Percentiles rank a stretch among this genome's conserved stretches.
Conservation (phyloP, 768 basidiomycete species). For the Candolleomyces eurysporus region DNA sequence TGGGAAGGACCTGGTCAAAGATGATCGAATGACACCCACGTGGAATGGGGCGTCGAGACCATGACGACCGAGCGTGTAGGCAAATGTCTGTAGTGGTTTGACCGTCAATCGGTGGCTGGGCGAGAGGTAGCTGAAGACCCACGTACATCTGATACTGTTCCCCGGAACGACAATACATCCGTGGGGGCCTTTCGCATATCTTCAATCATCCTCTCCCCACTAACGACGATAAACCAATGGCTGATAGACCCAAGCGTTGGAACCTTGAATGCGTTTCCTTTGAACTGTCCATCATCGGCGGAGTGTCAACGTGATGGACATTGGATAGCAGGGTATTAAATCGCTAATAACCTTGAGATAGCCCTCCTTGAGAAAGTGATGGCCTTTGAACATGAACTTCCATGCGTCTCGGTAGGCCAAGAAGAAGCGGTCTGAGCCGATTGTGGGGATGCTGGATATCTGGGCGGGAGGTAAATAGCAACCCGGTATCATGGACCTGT, state of each 20-base stretch:
- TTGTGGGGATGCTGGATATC: conserved; percentile 18
- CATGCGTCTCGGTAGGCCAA: conserved; percentile 22
- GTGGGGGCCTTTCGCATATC: conserved; percentile 41
- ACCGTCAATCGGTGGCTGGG: not conserved
- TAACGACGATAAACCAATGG: conserved; percentile 42
- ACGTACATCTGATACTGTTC: conserved; percentile 30
- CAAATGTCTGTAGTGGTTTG: conserved; percentile 31
- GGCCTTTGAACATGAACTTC: conserved; percentile 19
- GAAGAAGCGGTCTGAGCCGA: conserved; percentile 22
- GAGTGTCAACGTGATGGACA: not conserved
- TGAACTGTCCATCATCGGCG: conserved; percentile 11
- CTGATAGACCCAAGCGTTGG: conserved; percentile 5
- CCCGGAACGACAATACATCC: conserved; percentile 32
- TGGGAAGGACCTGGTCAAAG: conserved; percentile 37
- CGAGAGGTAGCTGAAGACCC: not conserved
- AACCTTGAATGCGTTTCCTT: conserved; percentile 25
- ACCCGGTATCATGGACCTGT: not conserved
- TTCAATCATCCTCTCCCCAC: conserved; percentile 27
- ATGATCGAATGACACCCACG: conserved; percentile 25
- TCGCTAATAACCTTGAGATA: conserved; percentile 15
- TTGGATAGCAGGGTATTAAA: not conserved
- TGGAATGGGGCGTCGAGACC: conserved; percentile 29
- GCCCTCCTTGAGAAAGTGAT: conserved; percentile 22
- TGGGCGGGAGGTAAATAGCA: not conserved
- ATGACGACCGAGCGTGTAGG: conserved; percentile 36